A percentile compares a stretch with the other conserved stretches of the same genome.
These are phyloP conservation scores for Physcomitrium patens DNA, from an alignment of 225 moss, liverwort and hornwort species.

Conservation along the genomic window DNA sequence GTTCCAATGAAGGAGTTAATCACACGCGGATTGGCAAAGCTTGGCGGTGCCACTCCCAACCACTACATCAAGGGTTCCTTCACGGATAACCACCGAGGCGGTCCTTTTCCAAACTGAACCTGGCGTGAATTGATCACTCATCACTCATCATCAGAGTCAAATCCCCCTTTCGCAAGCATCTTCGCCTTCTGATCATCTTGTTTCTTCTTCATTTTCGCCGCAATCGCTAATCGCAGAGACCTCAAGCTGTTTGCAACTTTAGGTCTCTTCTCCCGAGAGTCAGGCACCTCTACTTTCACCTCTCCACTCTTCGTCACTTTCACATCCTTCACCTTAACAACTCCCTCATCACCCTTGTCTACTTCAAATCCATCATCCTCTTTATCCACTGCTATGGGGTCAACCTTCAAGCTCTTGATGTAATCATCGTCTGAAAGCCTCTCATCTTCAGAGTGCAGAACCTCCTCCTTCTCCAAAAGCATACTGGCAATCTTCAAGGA, in stretches of 20 bases:
- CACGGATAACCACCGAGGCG: background rate
- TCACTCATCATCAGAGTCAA: constrained; percentile 32
- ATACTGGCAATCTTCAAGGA: constrained; percentile 47
- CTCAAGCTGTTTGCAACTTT: constrained; percentile 52
- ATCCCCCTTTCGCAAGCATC: constrained; percentile 30
- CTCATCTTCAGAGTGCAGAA: constrained; percentile 44
- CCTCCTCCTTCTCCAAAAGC: constrained; percentile 36
- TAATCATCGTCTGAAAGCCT: constrained; percentile 42
- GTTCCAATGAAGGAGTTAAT: too few relatives aligned
- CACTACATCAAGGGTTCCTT: background rate
- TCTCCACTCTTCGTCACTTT: constrained; percentile 19
- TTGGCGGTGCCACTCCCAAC: background rate
- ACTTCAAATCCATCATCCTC: constrained; percentile 54
- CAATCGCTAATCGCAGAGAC: constrained; percentile 48
- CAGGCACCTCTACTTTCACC: background rate
- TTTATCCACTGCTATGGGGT: constrained; percentile 29
- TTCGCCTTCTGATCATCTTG: constrained; percentile 32
- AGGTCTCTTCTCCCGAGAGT: constrained; percentile 53
- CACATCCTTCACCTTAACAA: constrained; percentile 30
- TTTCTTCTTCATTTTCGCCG: constrained; percentile 39
- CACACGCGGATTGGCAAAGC: too few relatives aligned
- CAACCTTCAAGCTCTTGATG: constrained; percentile 37
- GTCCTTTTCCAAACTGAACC: background rate
- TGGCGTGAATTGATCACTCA: too few relatives aligned
- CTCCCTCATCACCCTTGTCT: constrained; percentile 43